Base-by-base conservation (phyloP, 1,284 basidiomycete species). In the Apiotrichum mycotoxinovorans region DNA sequence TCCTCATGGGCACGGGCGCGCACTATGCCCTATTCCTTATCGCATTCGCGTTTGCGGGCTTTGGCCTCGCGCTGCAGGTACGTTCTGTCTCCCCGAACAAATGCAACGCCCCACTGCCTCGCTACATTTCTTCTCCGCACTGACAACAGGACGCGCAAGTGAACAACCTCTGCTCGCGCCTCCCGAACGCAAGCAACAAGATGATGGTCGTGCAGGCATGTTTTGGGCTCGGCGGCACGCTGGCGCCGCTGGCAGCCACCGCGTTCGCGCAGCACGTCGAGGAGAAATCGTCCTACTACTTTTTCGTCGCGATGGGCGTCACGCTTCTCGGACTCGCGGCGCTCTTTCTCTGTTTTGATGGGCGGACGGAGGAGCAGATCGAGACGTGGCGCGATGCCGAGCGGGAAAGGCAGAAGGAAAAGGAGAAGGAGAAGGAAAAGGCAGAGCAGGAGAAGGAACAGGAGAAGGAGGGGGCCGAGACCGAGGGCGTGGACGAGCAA, bases 171-270 rank as follows among this genome's bases (percentile, higher is more conserved):
- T 51, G 51, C 12, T 49, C 60, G 10, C 60, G 63, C 14, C 54
- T 64, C 14, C 60, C 63, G 17, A 47, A 51, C 44, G 57, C 60
- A 2, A 35, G 40, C 23, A 52, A 49, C 42, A 63, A 58, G 50
- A 62, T 66, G 62, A 38, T 50, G n/a, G 35, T 62, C 33, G 59
- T 63, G 18, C 64, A 66, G 48, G 62, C 64, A 3, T 54, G 46
- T 20, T 66, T 60, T 27, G 84, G 85, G 4, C 70, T 79, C 10
- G 86, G 86, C 1, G 86, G 85, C 4, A 70, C 87, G 4, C 71
- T 77, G 10, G 76, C 85, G 4, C 86, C 87, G 2, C 78, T 88
- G 12, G 78, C 83, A 1, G 79, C 86, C 0, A 88, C 86, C 0
- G 83, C 85, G 45, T 87, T 87, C 60, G 74, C 58, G 18, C 38